These are phyloP conservation scores for Sclerotinia nivalis DNA, from an alignment of 2,329 filamentous ascomycete species.

Conservation along the genomic window DNA sequence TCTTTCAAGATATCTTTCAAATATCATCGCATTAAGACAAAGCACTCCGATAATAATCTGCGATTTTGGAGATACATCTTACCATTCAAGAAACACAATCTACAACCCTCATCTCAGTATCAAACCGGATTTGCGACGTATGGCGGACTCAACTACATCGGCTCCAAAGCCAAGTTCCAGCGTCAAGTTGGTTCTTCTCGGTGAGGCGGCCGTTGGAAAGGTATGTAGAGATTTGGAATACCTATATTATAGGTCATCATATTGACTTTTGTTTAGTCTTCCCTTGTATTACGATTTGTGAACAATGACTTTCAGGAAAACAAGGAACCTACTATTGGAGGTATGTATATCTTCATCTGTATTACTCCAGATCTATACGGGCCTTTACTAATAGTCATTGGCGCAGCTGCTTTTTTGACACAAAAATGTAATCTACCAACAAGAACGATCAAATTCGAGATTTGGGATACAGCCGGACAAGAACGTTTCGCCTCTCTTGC, in stretches of 20 bases:
- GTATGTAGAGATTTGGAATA: conserved; percentile 50
- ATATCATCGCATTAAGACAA: background rate
- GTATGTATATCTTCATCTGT: conserved; percentile 50
- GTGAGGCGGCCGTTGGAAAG: conserved; percentile 98
- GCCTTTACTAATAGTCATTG: background rate
- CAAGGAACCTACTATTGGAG: conserved; percentile 98
- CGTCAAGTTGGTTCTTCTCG: conserved; percentile 97
- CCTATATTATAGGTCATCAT: background rate
- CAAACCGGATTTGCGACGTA: conserved; percentile 41
- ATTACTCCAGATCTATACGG: background rate
- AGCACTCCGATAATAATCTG: background rate
- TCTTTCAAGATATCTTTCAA: background rate
- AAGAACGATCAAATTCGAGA: conserved; percentile 89
- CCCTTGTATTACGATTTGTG: conserved; percentile 94
- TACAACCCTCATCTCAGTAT: conserved; percentile 7
- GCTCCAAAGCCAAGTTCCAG: conserved; percentile 96
- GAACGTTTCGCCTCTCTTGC: conserved; percentile 95
- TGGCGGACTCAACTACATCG: conserved; percentile 75
- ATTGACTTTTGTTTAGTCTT: conserved; percentile 63
- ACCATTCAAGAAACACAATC: background rate
- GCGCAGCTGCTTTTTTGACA: conserved; percentile 87
- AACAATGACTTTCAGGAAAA: conserved; percentile 99
- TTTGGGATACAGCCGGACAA: conserved; percentile 98
- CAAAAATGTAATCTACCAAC: conserved; percentile 97
- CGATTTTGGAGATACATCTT: conserved; percentile 9